These are phyloP conservation scores for Talaromyces sp. DNA, from an alignment of 2,329 filamentous ascomycete species.

Conservation along the genomic window DNA sequence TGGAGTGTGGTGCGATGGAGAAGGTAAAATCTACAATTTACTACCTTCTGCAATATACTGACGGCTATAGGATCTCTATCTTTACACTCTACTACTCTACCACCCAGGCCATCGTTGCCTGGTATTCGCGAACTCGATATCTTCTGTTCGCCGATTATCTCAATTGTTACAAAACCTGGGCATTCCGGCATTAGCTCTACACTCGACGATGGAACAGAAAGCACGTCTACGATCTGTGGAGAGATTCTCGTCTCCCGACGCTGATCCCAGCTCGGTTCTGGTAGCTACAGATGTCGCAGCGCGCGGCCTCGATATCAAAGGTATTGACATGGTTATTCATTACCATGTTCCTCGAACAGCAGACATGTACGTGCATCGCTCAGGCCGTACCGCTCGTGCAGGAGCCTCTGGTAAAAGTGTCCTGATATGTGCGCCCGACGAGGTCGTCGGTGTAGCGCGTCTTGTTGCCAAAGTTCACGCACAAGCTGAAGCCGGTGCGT, in stretches of 20 bases:
- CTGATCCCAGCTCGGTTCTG: slow-evolving; percentile 63
- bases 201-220: slow-evolving; percentile 95
- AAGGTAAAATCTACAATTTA: slow-evolving; percentile 58
- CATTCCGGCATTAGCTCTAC: slow-evolving; percentile 71
- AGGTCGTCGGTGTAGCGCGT: slow-evolving; percentile 78
- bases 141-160: slow-evolving; percentile 78
- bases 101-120: slow-evolving; percentile 77
- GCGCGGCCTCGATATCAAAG: slow-evolving; percentile 86
- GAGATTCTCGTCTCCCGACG: slow-evolving; percentile 66
- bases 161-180: slow-evolving; percentile 81
- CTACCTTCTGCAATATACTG: neutral
- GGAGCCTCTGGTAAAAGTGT: slow-evolving; percentile 74
- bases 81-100: slow-evolving; percentile 82
- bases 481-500: slow-evolving; percentile 49
- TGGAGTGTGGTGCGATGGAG: slow-evolving; percentile 89
- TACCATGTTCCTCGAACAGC: slow-evolving; percentile 92
- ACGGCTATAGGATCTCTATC: slow-evolving; percentile 69
- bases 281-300: slow-evolving; percentile 93
- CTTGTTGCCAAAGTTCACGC: slow-evolving; percentile 86
- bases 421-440: slow-evolving; percentile 84
- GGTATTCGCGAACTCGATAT: slow-evolving; percentile 95
- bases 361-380: slow-evolving; percentile 92
- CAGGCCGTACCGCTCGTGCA: slow-evolving; percentile 87
- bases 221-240: slow-evolving; percentile 90
- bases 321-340: slow-evolving; percentile 85